Evolutionary conservation across 345 rosid genomes (phyloP), one percentile per base, ranked within the genome.

Genomic region (Mercurialis annua): DNA sequence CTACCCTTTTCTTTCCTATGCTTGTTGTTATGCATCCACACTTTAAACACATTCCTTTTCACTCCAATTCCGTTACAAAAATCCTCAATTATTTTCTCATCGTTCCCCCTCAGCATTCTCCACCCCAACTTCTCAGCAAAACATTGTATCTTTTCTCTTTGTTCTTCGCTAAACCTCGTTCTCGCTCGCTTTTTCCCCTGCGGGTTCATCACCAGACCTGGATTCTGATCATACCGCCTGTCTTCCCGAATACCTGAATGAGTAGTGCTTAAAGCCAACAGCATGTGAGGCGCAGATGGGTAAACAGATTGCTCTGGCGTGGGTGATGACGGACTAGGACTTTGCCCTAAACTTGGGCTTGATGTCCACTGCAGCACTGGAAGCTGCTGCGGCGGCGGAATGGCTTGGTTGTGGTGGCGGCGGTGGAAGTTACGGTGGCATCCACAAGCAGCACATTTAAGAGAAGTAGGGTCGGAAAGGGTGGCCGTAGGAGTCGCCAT

Each of bases 391-490:
- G 74, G 61, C 5, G 65, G 72, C 29, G 42, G 57, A n/a, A 10
- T 31, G n/a, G n/a, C n/a, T n/a, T n/a, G n/a, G n/a, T n/a, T n/a
- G 64, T 26, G 77, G 58, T 81, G 79, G 40, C 97, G 92, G 64
- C 90, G 95, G 87, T 90, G 95, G 84, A 90, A 90, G 64, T 86
- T 90, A 66, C 97, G 96, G 82, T 91, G 97, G 77, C 97, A 91
- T 47, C 96, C 96, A 40, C 97, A 91, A 24, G 97, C 96, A 51
- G 88, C 96, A 65, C 97, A 91, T 43, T 68, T 80, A 48, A 88
- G 76, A 18, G 89, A 85, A 40, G 78, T 49, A 23, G 97, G 88
- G 56, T 81, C 87, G 7, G 66, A 29, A 56, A 67, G 68, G 21
- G 66, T 31, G 1, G 83, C 73, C 10, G 69, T 48, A 4, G 81